These are phyloP conservation scores for Penicillium sp. DNA, from an alignment of 2,329 filamentous ascomycete species.

Conservation along the genomic window DNA sequence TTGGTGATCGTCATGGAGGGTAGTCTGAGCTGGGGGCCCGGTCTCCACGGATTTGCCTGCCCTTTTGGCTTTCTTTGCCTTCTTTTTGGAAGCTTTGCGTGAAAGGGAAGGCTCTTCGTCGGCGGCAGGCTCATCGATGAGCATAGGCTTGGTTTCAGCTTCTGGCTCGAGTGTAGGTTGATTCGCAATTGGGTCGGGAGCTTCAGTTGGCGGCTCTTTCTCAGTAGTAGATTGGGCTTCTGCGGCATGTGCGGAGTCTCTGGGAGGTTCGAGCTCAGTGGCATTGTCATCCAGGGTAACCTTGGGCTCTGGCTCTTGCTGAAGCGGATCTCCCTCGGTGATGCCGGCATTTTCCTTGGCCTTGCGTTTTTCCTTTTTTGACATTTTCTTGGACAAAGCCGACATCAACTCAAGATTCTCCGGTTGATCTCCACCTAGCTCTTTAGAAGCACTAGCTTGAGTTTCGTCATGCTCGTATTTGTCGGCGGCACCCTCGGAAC, in stretches of 20 bases:
- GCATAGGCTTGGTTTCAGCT: background rate
- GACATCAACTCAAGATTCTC: slow-evolving; percentile 1
- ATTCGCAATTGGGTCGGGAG: background rate
- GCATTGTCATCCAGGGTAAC: background rate
- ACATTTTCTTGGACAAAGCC: slow-evolving; percentile 19
- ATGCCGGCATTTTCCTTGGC: slow-evolving; percentile 17
- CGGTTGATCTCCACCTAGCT: background rate
- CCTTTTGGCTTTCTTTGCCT: slow-evolving; percentile 34
- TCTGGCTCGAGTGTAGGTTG: slow-evolving; percentile 6
- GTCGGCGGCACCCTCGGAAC: background rate
- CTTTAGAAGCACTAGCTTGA: background rate
- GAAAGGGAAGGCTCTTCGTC: slow-evolving; percentile 8
- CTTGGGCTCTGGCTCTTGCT: background rate
- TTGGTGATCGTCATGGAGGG: background rate
- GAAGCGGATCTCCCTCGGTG: slow-evolving; percentile 2
- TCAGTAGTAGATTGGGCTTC: background rate
- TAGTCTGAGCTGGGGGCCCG: slow-evolving; percentile 1
- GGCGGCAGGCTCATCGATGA: slow-evolving; percentile 7
- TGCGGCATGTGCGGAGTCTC: slow-evolving; percentile 1
- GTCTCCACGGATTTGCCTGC: slow-evolving; percentile 8
- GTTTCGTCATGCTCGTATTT: background rate
- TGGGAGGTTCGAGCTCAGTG: background rate
- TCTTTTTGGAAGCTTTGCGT: slow-evolving; percentile 32
- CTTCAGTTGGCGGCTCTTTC: background rate
- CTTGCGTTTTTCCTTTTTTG: slow-evolving; percentile 26